A percentile compares a stretch with the other conserved stretches of the same genome.
These are phyloP conservation scores for Aquilaria sinensis DNA, from an alignment of 345 rosid species.

Conservation along the genomic window DNA sequence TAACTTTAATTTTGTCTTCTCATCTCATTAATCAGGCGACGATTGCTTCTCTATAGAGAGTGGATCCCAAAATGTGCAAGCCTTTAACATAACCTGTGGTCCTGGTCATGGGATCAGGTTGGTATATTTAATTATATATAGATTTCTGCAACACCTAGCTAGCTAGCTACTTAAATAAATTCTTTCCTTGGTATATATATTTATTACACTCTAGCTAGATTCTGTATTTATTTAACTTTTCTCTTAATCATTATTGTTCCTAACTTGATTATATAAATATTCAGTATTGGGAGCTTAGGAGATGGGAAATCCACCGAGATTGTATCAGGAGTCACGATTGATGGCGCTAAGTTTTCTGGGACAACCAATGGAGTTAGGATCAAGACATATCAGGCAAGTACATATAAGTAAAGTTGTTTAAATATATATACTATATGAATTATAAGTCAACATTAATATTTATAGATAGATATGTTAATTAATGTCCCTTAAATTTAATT, in stretches of 20 bases:
- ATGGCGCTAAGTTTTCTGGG: constrained; percentile 57
- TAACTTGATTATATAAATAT: background rate
- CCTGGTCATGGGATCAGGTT: constrained; percentile 82
- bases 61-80: constrained; percentile 49
- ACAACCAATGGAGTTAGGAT: constrained; percentile 82
- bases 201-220: background rate
- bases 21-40: constrained; percentile 42
- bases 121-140: background rate
- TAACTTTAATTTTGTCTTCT: background rate
- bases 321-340: constrained; percentile 64
- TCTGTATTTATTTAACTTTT: background rate
- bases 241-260: background rate
- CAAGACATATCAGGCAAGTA: constrained; percentile 79
- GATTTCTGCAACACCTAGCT: background rate
- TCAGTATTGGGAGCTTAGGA: constrained; percentile 86
- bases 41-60: constrained; percentile 69
- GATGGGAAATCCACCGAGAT: constrained; percentile 36
- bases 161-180: background rate
- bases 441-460: background rate
- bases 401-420: background rate
- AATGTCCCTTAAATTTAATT: background rate
- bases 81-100: constrained; percentile 46
- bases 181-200: no score
- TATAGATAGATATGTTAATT: background rate
- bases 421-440: background rate